A percentile compares a stretch with the other conserved stretches of the same genome.
Conservation (phyloP, 257 asterid genomes). For the Solanum chilense region DNA sequence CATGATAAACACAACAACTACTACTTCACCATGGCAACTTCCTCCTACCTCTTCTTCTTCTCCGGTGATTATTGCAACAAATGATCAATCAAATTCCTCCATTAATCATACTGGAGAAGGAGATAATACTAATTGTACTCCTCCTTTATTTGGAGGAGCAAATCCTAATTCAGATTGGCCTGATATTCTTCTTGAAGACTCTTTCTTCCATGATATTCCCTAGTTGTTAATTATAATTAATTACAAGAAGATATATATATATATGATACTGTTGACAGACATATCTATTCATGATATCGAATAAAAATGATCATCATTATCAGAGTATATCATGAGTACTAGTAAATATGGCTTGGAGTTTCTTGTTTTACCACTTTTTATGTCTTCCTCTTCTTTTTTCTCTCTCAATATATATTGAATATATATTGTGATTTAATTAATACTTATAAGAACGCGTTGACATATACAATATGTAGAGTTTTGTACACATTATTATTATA, state of each 20-base stretch:
- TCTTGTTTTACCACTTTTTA: constrained; percentile 4
- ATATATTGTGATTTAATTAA: constrained; percentile 1
- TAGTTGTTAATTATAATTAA: not conserved
- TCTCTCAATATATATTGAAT: not conserved
- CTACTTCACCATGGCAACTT: constrained; percentile 20
- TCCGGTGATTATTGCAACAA: not conserved
- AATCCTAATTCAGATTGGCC: constrained; percentile 46
- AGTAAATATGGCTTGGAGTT: constrained; percentile 6
- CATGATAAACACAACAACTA: constrained; percentile 13
- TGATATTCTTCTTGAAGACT: constrained; percentile 48
- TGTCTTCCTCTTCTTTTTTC: not conserved
- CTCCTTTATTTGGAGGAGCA: constrained; percentile 42
- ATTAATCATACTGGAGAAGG: not conserved
- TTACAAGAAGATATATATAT: too few relatives aligned
- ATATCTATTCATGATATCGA: not conserved
- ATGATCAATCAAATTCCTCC: constrained; percentile 12
- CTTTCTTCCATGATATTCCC: constrained; percentile 47
- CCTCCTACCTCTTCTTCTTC: constrained; percentile 11
- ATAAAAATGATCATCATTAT: not conserved
- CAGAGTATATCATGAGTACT: not conserved
- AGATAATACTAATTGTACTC: constrained; percentile 32
- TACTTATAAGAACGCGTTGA: not conserved
- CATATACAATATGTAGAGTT: not conserved
- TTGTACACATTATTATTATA: not conserved
- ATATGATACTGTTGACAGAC: not conserved